Evolutionary conservation across 495 filamentous ascomycete species (phyloP), one percentile per base, ranked within the genome.

Genomic region (Venustampulla echinocandica): DNA sequence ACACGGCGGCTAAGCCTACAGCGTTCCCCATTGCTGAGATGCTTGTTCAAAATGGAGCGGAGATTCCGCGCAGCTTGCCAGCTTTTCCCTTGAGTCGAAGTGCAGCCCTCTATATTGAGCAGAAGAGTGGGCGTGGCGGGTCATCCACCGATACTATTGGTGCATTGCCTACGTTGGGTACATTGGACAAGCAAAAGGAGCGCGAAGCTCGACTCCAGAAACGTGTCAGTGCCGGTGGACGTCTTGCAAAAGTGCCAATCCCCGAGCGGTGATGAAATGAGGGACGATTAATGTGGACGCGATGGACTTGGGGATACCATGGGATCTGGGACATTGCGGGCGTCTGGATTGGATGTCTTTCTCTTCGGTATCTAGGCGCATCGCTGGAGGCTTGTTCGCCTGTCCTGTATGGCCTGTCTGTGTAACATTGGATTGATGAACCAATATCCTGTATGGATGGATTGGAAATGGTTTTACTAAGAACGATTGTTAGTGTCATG

Each of bases 1-100:
- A 50, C 10, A 39, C 65, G 19, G 39, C 65, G 0, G 57, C 69
- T 11, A 71, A 70, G 41, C 47, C 57, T 3, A 56, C 69, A 11
- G 67, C 73, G 2, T 98, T 96, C 64, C 83, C 93, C 0, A 69
- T 96, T 19, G 93, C 92, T 21, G 92, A 98, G 65, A 74, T 97
- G 39, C 74, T 98, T 10, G 72, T 97, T 15, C 92, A 95, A 56
- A 97, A 97, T 61, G 92, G 92, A 23, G 89, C 88, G 6, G 87
- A 93, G 36, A 84, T 96, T 14, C 89, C 92, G 0, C 61, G 71
- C 1, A 63, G 75, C 5, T 71, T 81, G 36, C 84, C 85, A 5
- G 81, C 84, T 3, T 85, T 90, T 54, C 82, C 84, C 10, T 75
- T 97, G 3, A 84, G 81, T 25, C 63, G 76, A 15, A 77, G 81